Base-by-base conservation (phyloP, 78 protist species). In the Planoprotostelium fungivorum region DNA sequence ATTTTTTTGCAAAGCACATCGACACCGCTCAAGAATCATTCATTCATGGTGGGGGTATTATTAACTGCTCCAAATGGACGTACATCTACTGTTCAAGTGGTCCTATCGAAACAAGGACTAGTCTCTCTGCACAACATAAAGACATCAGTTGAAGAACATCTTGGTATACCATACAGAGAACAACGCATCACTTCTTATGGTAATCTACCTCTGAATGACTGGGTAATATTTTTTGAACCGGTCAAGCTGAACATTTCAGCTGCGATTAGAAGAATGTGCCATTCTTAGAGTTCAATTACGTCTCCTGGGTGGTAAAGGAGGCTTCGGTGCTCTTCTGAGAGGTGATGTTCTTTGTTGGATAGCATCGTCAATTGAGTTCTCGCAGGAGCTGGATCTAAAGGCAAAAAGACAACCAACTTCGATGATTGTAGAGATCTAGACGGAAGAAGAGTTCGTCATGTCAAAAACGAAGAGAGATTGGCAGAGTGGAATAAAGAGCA, bases 361-460 rank as follows among this genome's bases (percentile, higher is more conserved):
- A 25, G 31, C 73, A 51, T 51, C 73, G 16, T 51, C n/a, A n/a
- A 51, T 51, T 51, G 73, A 51, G 16, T 51, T 51, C 73, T 51
- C 31, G 16, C 87, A 37, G 31, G 83, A 35, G 34, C 89, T 89
- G 5, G 94, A 92, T 83, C 94, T 88, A 63, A 23, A 38, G 39
- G 37, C 5, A 92, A 91, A 84, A 93, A 95, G 91, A 95, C 96
- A 38, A 93, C 96, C 29, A 93, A 95, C 87, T 95, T 95, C 37
- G 96, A 93, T 85, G 95, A 93, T 28, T 95, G 96, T 63, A 87
- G 96, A 34, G 96, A 95, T 88, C 83, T 95, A 25, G 88, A 87
- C 86, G 96, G 96, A 39, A 90, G 95, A 88, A 87, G 96, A 89
- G 36, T 95, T 31, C 38, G 95, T 34, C 94, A 92, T 38, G 96